These are phyloP conservation scores for Bretschneidera sinensis DNA, from an alignment of 345 rosid species.

Conservation along the genomic window DNA sequence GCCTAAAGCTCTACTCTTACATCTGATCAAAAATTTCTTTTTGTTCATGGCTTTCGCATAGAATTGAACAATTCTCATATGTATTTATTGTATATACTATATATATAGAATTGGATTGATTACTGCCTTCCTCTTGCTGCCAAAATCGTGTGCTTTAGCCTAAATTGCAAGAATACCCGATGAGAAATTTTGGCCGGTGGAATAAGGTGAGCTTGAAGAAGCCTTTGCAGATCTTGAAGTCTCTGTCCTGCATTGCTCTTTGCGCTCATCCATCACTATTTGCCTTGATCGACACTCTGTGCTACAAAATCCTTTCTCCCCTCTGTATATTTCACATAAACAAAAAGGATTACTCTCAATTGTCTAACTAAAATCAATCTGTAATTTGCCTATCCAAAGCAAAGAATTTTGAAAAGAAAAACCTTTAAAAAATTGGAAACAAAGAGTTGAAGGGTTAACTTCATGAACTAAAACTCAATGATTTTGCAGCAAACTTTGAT, in stretches of 20 bases:
- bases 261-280: constrained; percentile 55
- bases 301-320: constrained; percentile 88
- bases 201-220: constrained; percentile 42
- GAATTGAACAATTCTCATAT: too few species aligned
- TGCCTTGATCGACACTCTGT: constrained; percentile 67
- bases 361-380: too few species aligned
- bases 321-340: constrained; percentile 36
- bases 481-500: not conserved
- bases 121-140: too few species aligned
- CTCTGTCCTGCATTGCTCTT: constrained; percentile 59
- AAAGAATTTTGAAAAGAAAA: too few species aligned
- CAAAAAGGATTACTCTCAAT: not conserved
- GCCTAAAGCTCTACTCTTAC: not conserved
- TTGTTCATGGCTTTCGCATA: not conserved
- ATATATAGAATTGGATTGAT: not conserved
- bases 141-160: not conserved
- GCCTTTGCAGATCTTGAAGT: constrained; percentile 30
- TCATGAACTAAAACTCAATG: too few species aligned
- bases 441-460: too few species aligned
- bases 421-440: too few species aligned
- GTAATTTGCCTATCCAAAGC: too few species aligned
- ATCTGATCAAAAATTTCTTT: constrained; percentile 5
- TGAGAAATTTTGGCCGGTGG: constrained; percentile 52
- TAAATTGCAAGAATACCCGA: constrained; percentile 75
- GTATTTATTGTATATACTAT: not conserved